These are phyloP conservation scores for Pseudomonodictys pantanalensis DNA, from an alignment of 495 filamentous ascomycete genomes.

Conservation along the genomic window DNA sequence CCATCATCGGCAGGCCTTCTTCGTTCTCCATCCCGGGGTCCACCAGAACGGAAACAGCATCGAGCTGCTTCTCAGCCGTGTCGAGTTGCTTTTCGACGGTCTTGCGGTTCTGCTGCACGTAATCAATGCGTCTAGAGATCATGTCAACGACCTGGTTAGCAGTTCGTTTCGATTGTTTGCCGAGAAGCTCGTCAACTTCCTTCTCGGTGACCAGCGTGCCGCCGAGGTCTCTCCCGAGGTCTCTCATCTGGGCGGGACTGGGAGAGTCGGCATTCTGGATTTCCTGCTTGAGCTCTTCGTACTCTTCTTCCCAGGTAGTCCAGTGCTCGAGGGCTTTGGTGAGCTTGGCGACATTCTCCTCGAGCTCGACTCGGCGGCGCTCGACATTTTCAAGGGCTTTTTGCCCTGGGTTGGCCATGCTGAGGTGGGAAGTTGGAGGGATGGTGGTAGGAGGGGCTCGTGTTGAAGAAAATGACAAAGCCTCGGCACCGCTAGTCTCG, in stretches of 20 bases:
- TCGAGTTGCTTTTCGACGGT: slow-evolving; percentile 67
- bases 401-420: slow-evolving; percentile 21
- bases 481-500: too few relatives aligned
- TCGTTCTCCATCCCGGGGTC: slow-evolving; percentile 51
- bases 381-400: slow-evolving; percentile 53
- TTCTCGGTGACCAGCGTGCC: slow-evolving; percentile 57
- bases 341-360: slow-evolving; percentile 71
- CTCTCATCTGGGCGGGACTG: slow-evolving; percentile 30
- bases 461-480: too few relatives aligned
- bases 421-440: not conserved
- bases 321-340: slow-evolving; percentile 76
- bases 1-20: slow-evolving; percentile 70
- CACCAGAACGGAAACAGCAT: slow-evolving; percentile 43
- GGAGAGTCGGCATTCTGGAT: slow-evolving; percentile 44
- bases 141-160: slow-evolving; percentile 61
- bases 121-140: slow-evolving; percentile 76
- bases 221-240: slow-evolving; percentile 49
- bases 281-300: slow-evolving; percentile 81
- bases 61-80: slow-evolving; percentile 64
- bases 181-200: slow-evolving; percentile 64
- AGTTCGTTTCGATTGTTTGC: slow-evolving; percentile 51
- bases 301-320: slow-evolving; percentile 87
- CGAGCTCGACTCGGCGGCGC: slow-evolving; percentile 68
- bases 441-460: not conserved
- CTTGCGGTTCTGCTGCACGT: slow-evolving; percentile 76